phyloP scores from a whole-genome alignment of 163 green algal genomes.

The Chlorella variabilis region DNA sequence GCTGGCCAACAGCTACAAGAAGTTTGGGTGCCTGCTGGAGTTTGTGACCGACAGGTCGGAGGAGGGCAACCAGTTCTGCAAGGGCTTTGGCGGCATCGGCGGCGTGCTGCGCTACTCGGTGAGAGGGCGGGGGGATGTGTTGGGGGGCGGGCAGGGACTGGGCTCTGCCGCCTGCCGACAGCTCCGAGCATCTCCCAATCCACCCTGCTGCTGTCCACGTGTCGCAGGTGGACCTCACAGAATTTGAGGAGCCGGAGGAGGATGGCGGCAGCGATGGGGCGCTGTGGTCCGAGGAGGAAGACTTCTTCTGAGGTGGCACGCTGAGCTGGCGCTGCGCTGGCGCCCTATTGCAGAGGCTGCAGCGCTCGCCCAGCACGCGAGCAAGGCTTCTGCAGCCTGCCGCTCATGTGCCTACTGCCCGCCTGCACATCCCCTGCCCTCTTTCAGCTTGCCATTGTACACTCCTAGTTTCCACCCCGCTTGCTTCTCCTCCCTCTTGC shows the following conservation, averaged over 20 bases:
- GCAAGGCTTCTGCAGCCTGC: no score
- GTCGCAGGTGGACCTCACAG: conserved; percentile 78
- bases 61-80: conserved; percentile 98
- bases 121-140: not conserved
- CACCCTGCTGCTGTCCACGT: no score
- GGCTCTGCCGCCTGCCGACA: not conserved
- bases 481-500: not conserved
- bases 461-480: not conserved
- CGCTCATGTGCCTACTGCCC: no score
- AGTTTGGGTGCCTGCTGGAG: conserved; percentile 97
- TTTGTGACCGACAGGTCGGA: conserved; percentile 99
- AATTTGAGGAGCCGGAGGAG: conserved; percentile 88
- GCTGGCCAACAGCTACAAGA: conserved; percentile 98
- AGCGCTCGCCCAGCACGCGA: no score
- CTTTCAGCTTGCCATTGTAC: no score
- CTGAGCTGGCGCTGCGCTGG: not conserved
- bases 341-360: no score
- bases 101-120: conserved; percentile 96
- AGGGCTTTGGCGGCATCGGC: conserved; percentile 97
- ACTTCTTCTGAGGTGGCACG: conserved; percentile 64
- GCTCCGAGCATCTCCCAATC: not conserved
- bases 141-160: no score
- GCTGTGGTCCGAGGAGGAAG: conserved; percentile 81
- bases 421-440: no score
- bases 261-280: conserved; percentile 50